Evolutionary conservation across 305 asterid species (phyloP).

Genomic region (Plantago coronopus): DNA sequence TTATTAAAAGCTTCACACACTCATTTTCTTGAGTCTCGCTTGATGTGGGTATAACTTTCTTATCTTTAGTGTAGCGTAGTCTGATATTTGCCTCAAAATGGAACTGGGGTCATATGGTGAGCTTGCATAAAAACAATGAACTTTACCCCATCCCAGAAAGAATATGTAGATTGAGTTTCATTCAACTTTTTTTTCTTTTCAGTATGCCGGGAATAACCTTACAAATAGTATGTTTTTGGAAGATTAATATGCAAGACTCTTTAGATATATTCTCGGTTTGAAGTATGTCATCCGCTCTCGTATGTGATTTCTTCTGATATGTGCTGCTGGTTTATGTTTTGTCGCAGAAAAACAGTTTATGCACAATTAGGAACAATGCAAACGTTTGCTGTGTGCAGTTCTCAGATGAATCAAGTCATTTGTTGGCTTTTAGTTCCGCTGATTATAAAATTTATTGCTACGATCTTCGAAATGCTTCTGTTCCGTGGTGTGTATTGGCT

Average conservation of each 20-base stretch:
- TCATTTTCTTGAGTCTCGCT: no score
- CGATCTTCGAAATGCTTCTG: conserved; percentile 41
- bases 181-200: neutral
- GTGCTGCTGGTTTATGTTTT: neutral
- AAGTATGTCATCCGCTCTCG: neutral
- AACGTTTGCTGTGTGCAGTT: conserved; percentile 57
- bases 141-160: neutral
- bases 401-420: conserved; percentile 43
- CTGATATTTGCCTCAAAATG: no score
- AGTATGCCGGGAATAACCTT: neutral
- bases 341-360: conserved; percentile 35
- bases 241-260: neutral
- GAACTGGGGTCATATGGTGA: neutral
- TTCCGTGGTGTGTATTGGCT: conserved; percentile 52
- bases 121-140: neutral
- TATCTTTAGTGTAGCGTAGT: no score
- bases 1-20: neutral
- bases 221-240: no score
- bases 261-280: neutral
- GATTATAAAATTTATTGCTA: conserved; percentile 43
- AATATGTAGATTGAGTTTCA: neutral
- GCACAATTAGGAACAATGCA: conserved; percentile 37
- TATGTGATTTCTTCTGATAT: neutral
- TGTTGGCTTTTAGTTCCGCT: conserved; percentile 47
- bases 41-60: no score